A percentile compares a stretch with the other conserved stretches of the same genome.
These are phyloP conservation scores for Cryptococcus floricola DNA, from an alignment of 1,284 basidiomycete species.

Conservation along the genomic window DNA sequence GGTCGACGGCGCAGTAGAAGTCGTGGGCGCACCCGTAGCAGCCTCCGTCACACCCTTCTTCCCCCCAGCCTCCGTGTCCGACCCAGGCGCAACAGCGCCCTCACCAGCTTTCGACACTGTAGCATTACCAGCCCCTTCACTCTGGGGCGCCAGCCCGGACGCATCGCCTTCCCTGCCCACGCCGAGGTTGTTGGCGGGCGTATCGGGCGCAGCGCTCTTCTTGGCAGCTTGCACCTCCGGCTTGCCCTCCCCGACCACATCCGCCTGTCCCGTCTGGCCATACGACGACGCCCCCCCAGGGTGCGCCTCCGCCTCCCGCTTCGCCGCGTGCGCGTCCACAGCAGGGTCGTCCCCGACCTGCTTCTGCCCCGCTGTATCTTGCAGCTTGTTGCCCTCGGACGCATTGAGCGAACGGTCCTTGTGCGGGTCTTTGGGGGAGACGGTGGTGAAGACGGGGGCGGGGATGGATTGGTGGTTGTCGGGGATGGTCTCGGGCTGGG, in stretches of 20 bases:
- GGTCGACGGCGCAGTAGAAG: not conserved
- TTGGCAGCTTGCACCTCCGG: conserved; percentile 10
- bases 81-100: conserved; percentile 2
- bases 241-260: conserved; percentile 3
- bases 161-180: not conserved
- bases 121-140: not conserved
- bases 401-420: conserved; percentile 37
- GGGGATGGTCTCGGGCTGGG: conserved; percentile 34
- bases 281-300: conserved; percentile 11
- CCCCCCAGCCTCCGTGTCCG: conserved; percentile 7
- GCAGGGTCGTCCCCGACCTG: conserved; percentile 26
- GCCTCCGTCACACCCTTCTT: conserved; percentile 4
- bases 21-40: conserved; percentile 10
- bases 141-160: not conserved
- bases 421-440: conserved; percentile 27
- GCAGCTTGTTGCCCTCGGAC: conserved; percentile 3
- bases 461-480: conserved; percentile 37
- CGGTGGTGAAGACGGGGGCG: conserved; percentile 33
- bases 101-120: not conserved
- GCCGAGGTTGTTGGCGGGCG: conserved; percentile 9
- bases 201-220: conserved; percentile 8
- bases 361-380: conserved; percentile 25
- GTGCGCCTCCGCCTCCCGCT: conserved; percentile 25
- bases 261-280: not conserved
- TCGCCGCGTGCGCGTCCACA: conserved; percentile 27